A percentile compares a stretch with the other conserved stretches of the same genome.
Evolutionary conservation across 2,329 filamentous ascomycete species (phyloP).

Genomic region (Penicillium hordei): DNA sequence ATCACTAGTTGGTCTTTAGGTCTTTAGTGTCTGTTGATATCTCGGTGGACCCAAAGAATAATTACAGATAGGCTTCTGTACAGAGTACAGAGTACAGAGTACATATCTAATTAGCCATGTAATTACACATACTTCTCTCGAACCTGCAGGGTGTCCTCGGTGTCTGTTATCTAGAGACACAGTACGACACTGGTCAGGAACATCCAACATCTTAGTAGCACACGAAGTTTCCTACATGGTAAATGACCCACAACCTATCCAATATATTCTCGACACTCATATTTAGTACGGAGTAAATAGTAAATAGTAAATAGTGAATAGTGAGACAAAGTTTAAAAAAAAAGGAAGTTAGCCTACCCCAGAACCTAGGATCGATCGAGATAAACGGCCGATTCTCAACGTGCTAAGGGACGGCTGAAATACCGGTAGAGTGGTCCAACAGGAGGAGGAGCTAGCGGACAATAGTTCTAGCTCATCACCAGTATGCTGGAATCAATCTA

Average conservation of each 20-base stretch:
- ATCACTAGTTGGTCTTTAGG: slow-evolving; percentile 8
- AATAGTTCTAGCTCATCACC: not conserved
- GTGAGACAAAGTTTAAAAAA: not conserved
- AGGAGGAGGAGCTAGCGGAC: not conserved
- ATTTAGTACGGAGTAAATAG: not conserved
- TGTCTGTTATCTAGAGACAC: not conserved
- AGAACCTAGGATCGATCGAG: slow-evolving; percentile 3
- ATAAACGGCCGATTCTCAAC: slow-evolving; percentile 7
- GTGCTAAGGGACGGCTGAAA: slow-evolving; percentile 4
- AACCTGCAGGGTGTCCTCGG: not conserved
- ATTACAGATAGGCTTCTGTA: not conserved
- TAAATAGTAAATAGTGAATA: not conserved
- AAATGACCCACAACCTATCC: not conserved
- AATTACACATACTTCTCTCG: not conserved
- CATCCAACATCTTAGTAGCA: not conserved
- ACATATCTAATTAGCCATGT: not conserved
- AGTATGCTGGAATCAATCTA: slow-evolving; percentile 1
- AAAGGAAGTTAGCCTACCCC: not conserved
- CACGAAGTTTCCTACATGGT: not conserved
- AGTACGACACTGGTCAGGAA: slow-evolving; percentile 18
- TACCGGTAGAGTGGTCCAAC: not conserved
- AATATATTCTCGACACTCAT: not conserved
- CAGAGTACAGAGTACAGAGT: no score
- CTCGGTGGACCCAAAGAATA: not conserved
- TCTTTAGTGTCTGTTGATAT: not conserved